phyloP scores from a whole-genome alignment of 495 filamentous ascomycete genomes.

The Aspergillus hancockii region DNA sequence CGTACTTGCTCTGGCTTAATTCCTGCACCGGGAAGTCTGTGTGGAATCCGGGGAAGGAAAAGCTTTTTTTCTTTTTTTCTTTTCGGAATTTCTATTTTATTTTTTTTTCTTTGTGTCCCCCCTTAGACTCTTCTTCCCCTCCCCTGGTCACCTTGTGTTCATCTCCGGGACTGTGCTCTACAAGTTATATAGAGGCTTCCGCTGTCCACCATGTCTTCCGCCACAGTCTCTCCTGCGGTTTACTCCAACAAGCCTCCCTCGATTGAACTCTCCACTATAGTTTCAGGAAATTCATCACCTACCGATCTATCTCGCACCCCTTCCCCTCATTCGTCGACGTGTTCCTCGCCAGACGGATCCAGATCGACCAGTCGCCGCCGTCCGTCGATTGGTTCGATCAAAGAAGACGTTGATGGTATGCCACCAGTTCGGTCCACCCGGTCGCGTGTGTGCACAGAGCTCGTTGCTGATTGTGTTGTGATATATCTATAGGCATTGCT shows the following conservation, averaged over 20 bases:
- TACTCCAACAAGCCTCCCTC: slow-evolving; percentile 28
- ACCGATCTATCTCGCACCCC: slow-evolving; percentile 35
- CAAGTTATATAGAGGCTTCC: slow-evolving; percentile 36
- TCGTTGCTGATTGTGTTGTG: slow-evolving; percentile 13
- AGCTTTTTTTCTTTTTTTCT: slow-evolving; percentile 24
- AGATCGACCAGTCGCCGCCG: slow-evolving; percentile 45
- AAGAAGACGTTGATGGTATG: slow-evolving; percentile 49
- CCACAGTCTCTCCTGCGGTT: slow-evolving; percentile 24
- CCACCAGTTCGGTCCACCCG: slow-evolving; percentile 3
- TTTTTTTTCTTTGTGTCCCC: slow-evolving; percentile 1
- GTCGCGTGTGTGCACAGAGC: neutral
- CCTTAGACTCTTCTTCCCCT: neutral
- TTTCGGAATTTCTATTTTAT: slow-evolving; percentile 8
- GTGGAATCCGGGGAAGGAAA: slow-evolving; percentile 43
- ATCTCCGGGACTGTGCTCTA: slow-evolving; percentile 22
- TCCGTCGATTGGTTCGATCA: slow-evolving; percentile 47
- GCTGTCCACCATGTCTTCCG: slow-evolving; percentile 37
- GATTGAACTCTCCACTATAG: slow-evolving; percentile 22
- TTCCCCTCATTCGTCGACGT: slow-evolving; percentile 36
- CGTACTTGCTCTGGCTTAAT: slow-evolving; percentile 15
- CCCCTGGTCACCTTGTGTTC: neutral
- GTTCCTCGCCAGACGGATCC: slow-evolving; percentile 42
- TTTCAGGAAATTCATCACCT: slow-evolving; percentile 29
- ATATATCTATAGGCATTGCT: slow-evolving; percentile 50
- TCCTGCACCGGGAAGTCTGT: slow-evolving; percentile 17